Evolutionary conservation across 371 early-diverging fungal genomes (phyloP), one percentile per base, ranked within the genome.

Genomic region (Mucor velutinosus): DNA sequence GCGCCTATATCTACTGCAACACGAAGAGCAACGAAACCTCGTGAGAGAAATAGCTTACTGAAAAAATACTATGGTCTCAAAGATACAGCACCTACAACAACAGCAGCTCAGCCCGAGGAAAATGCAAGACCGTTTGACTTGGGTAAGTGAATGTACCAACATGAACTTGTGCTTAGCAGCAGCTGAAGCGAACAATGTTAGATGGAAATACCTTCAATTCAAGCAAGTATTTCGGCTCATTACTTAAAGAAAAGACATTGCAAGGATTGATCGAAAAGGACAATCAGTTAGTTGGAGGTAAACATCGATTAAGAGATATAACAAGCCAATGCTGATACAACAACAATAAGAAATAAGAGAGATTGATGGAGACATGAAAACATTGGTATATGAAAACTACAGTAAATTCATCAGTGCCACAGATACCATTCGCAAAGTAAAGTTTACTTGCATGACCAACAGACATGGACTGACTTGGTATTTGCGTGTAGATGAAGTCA

Each of bases 361-460:
- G 61, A 88, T 97, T 65, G 96, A 97, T 68, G 94, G 95, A n/a
- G 94, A 94, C 43, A 94, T 96, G 94, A 96, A 97, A 73, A 95
- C 97, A 0, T 82, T 97, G 21, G 98, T 97, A 1, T 97, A 97
- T 72, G 95, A 96, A 76, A 97, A 97, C 83, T 97, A 97, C 68
- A 92, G 85, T 86, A 95, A 95, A 81, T 97, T 97, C 69, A 94
- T 97, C 58, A 89, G 90, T 51, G 98, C 98, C 1, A 93, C 96
- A 1, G 95, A 96, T 65, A 95, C 97, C 1, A 94, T 97, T 41
- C 75, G 87, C 60, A 89, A 87, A 77, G 89, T 84, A 80, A 23
- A 25, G 3, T 41, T 0, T 23, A 21, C 49, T 19, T 47, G 49
- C 47, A 62, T 10, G 0, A 23, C 3, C 49, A 1, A 17, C 2